Percentiles rank a stretch among this genome's conserved stretches.
phyloP scores from a whole-genome alignment of 1,139 yeast species.

The Kodamaea ohmeri region DNA sequence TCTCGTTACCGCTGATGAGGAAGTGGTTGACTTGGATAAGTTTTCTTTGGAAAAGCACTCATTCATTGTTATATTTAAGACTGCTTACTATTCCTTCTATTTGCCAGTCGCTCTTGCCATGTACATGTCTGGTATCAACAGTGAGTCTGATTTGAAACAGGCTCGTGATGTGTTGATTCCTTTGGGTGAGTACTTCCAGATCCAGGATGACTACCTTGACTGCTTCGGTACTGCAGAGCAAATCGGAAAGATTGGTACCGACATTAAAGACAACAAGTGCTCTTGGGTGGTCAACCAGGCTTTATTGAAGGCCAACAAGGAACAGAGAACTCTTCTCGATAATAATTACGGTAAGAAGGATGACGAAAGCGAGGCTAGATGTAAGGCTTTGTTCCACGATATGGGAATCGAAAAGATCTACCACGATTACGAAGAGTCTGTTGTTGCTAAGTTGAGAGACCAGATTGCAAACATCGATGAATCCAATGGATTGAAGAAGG shows the following conservation, averaged over 20 bases:
- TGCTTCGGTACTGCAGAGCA: constrained; percentile 97
- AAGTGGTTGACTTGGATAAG: constrained; percentile 80
- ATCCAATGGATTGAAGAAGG: constrained; percentile 85
- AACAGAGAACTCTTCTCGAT: constrained; percentile 80
- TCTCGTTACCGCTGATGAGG: constrained; percentile 96
- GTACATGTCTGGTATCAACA: constrained; percentile 80
- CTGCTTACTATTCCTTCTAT: constrained; percentile 96
- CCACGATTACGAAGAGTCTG: constrained; percentile 75
- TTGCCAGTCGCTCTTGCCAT: constrained; percentile 96
- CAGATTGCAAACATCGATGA: constrained; percentile 78
- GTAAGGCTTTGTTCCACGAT: constrained; percentile 73
- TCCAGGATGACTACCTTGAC: constrained; percentile 96
- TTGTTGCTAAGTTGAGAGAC: constrained; percentile 61
- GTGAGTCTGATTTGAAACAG: constrained; percentile 77
- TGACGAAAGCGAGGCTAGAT: constrained; percentile 61
- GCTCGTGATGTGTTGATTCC: constrained; percentile 87
- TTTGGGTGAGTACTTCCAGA: constrained; percentile 97
- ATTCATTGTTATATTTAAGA: constrained; percentile 92
- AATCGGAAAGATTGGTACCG: constrained; percentile 98
- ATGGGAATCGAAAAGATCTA: constrained; percentile 71
- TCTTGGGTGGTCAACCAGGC: constrained; percentile 98
- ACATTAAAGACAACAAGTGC: constrained; percentile 97
- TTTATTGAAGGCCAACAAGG: constrained; percentile 69
- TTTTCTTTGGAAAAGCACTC: constrained; percentile 89
- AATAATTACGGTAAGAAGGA: constrained; percentile 88